A percentile compares a stretch with the other conserved stretches of the same genome.
These are phyloP conservation scores for Candida sanyiensis DNA, from an alignment of 805 yeast species.

Conservation along the genomic window DNA sequence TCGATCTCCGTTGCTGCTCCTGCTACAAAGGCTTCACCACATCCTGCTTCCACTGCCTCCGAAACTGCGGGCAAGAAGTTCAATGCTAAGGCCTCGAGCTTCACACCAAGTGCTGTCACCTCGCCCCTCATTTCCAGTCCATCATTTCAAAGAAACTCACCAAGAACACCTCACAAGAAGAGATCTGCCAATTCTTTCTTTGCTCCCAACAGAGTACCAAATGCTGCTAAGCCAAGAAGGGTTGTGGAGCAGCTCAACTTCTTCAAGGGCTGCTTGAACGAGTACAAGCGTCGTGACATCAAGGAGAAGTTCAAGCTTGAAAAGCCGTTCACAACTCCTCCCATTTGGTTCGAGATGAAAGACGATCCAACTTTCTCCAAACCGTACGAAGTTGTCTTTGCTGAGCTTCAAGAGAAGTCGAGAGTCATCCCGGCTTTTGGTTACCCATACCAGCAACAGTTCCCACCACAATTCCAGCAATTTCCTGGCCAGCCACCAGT, in stretches of 20 bases:
- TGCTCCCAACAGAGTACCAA: constrained; percentile 23
- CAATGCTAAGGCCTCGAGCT: constrained; percentile 63
- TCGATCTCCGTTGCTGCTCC: constrained; percentile 12
- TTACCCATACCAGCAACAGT: constrained; percentile 6
- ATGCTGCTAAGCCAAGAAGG: constrained; percentile 22
- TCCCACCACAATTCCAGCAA: constrained; percentile 6
- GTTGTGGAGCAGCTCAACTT: constrained; percentile 22
- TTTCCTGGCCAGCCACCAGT: constrained; percentile 5
- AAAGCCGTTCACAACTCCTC: constrained; percentile 65
- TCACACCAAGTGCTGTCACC: constrained; percentile 41
- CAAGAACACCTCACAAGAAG: constrained; percentile 16
- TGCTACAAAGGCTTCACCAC: constrained; percentile 3
- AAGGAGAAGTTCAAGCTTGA: constrained; percentile 42
- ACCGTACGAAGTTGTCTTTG: constrained; percentile 48
- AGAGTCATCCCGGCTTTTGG: neutral
- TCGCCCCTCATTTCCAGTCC: constrained; percentile 18
- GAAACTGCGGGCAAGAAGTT: constrained; percentile 42
- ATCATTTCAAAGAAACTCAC: constrained; percentile 18
- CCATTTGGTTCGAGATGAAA: constrained; percentile 57
- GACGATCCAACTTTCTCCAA: constrained; percentile 36
- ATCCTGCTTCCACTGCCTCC: constrained; percentile 2
- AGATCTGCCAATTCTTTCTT: constrained; percentile 14
- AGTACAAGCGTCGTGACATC: constrained; percentile 18
- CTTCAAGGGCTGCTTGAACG: constrained; percentile 24
- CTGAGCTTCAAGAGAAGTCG: constrained; percentile 26